Evolutionary conservation across 179 eudicot genomes (phyloP), one percentile per base, ranked within the genome.

Genomic region (Vitellaria paradoxa): DNA sequence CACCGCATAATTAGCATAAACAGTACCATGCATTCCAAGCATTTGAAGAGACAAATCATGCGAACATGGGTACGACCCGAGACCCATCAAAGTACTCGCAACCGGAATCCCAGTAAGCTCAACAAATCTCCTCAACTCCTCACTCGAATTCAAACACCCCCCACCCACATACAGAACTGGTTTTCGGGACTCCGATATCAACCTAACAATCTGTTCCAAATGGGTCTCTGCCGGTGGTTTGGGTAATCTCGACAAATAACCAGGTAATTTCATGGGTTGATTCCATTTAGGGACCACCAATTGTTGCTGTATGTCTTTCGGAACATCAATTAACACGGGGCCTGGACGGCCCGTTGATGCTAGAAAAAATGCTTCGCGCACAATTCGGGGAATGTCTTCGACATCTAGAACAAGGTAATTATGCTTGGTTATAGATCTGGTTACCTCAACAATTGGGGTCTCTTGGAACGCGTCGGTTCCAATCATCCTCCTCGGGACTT

Each of bases 11-110:
- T 95, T 95, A 0, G 99, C 99, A 68, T 91, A 91, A 17, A 91
- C 98, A 49, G 98, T 91, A 53, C 99, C 99, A 77, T 96, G 98
- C 98, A 96, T 93, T 20, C 99, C 99, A 60, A 96, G 81, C 99
- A 95, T 95, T 23, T 86, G 90, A 45, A 95, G 82, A 0, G 97
- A 88, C 73, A 90, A 49, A 0, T 91, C 93, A 67, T 90, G 89
- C 4, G 88, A 81, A 75, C 88, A 70, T 0, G 99, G 94, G 72
- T 81, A 90, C 0, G 89, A 45, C 12, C 99, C 98, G 0, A 96
- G 85, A 21, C 99, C 99, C 99, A 93, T 93, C 75, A 96, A 79
- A 68, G 99, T 93, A 84, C 96, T 96, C 0, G 97, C 91, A 0
- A 95, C 97, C 0, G 99, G 99, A 61, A 96, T 89, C 13, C 93